Conservation (phyloP, 164 flowering plant genomes). For the Magnolia kwangsiensis region DNA sequence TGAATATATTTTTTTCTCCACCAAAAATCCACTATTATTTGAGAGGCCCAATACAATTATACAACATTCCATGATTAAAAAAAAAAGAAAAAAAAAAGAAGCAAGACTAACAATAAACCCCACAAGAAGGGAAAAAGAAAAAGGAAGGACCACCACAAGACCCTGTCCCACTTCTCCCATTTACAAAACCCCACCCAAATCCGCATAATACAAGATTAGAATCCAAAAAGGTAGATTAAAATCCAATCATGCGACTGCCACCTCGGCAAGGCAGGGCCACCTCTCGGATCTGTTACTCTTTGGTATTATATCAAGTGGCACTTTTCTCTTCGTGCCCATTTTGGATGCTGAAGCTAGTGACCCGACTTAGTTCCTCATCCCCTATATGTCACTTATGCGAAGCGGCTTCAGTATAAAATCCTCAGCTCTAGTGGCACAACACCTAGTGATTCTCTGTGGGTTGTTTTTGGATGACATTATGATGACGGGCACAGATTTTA, state of each 20-base stretch:
- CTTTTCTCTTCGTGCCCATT: slow-evolving; percentile 22
- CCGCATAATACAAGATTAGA: neutral
- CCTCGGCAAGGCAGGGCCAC: slow-evolving; percentile 21
- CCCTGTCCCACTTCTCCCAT: neutral
- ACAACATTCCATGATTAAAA: no score
- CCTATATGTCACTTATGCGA: slow-evolving; percentile 10
- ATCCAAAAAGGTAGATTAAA: neutral
- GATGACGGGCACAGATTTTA: slow-evolving; percentile 29
- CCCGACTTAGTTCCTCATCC: slow-evolving; percentile 18
- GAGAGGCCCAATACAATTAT: no score
- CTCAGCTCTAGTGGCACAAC: slow-evolving; percentile 20
- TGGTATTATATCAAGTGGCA: slow-evolving; percentile 20
- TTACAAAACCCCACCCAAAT: slow-evolving; percentile 10
- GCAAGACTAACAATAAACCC: neutral
- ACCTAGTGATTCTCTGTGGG: slow-evolving; percentile 27
- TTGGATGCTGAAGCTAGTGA: slow-evolving; percentile 8
- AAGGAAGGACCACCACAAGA: no score
- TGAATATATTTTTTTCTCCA: no score
- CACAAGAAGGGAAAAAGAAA: neutral
- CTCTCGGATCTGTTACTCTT: slow-evolving; percentile 24
- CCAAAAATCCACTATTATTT: no score
- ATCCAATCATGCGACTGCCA: slow-evolving; percentile 20
- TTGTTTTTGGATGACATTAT: slow-evolving; percentile 29
- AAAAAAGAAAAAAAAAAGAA: neutral
- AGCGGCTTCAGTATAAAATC: slow-evolving; percentile 29